Evolutionary conservation across 257 asterid species (phyloP).

Genomic region (Coffea canephora): DNA sequence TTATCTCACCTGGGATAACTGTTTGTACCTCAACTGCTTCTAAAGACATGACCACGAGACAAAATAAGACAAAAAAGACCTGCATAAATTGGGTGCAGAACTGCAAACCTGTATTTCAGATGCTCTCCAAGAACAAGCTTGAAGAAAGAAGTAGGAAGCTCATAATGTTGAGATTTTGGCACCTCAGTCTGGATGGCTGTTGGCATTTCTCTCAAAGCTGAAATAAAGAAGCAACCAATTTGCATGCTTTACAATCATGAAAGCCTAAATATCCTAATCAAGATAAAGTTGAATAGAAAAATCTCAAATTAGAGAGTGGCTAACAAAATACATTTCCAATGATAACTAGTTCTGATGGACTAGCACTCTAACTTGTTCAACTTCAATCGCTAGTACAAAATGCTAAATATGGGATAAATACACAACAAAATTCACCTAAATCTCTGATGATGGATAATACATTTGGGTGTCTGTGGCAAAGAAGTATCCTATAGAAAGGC

Average conservation of each 20-base stretch:
- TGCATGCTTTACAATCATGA: background rate
- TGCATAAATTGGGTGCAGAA: background rate
- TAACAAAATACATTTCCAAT: background rate
- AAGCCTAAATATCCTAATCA: background rate
- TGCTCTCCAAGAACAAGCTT: conserved; percentile 85
- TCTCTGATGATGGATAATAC: no score
- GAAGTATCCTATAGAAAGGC: no score
- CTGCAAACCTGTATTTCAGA: conserved; percentile 72
- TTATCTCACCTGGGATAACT: no score
- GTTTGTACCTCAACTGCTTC: background rate
- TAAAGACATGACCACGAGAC: no score
- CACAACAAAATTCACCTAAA: no score
- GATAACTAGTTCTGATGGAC: no score
- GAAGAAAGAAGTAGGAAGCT: conserved; percentile 90
- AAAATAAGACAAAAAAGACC: background rate
- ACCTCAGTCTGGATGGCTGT: conserved; percentile 78
- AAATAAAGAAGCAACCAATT: conserved; percentile 26
- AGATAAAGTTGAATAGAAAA: background rate
- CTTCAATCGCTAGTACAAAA: background rate
- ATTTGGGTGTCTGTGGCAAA: no score
- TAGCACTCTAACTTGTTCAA: background rate
- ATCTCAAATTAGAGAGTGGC: background rate
- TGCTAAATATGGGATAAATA: background rate
- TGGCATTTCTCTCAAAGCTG: conserved; percentile 85
- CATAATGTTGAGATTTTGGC: conserved; percentile 84